Conservation (phyloP, 2,329 filamentous ascomycete species). For the Penicillium sp. region DNA sequence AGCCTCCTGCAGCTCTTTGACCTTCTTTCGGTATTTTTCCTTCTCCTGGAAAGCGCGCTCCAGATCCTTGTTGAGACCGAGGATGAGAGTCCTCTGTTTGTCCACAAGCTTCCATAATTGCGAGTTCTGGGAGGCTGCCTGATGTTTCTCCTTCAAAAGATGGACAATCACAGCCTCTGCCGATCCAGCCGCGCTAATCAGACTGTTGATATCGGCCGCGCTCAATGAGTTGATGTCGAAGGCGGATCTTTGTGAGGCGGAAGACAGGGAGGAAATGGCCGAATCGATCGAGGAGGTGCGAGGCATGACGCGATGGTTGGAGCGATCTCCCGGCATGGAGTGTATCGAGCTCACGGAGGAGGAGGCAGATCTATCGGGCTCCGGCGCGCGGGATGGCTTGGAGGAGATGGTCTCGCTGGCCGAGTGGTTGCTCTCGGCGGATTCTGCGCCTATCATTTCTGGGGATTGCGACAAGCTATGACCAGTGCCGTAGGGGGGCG, state of each 20-base stretch:
- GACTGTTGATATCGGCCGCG: constrained; percentile 72
- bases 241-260: constrained; percentile 60
- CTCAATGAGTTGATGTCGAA: constrained; percentile 60
- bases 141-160: constrained; percentile 87
- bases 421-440: constrained; percentile 23
- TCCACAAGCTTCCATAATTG: constrained; percentile 96
- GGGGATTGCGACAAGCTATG: constrained; percentile 20
- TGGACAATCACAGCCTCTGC: constrained; percentile 87
- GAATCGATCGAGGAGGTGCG: constrained; percentile 92
- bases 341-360: constrained; percentile 35
- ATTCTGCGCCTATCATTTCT: constrained; percentile 20
- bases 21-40: constrained; percentile 85
- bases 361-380: constrained; percentile 31
- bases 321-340: constrained; percentile 32
- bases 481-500: constrained; percentile 25
- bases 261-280: constrained; percentile 76
- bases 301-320: constrained; percentile 49
- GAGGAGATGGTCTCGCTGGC: constrained; percentile 26
- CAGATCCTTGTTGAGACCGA: constrained; percentile 91
- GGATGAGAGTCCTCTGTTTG: constrained; percentile 91
- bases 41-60: constrained; percentile 91
- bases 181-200: constrained; percentile 84
- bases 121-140: constrained; percentile 82
- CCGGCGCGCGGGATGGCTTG: constrained; percentile 29
- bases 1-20: constrained; percentile 70